Evolutionary conservation across 1,284 basidiomycete genomes (phyloP), one percentile per base, ranked within the genome.

Genomic region (Ustilago xerochloae): DNA sequence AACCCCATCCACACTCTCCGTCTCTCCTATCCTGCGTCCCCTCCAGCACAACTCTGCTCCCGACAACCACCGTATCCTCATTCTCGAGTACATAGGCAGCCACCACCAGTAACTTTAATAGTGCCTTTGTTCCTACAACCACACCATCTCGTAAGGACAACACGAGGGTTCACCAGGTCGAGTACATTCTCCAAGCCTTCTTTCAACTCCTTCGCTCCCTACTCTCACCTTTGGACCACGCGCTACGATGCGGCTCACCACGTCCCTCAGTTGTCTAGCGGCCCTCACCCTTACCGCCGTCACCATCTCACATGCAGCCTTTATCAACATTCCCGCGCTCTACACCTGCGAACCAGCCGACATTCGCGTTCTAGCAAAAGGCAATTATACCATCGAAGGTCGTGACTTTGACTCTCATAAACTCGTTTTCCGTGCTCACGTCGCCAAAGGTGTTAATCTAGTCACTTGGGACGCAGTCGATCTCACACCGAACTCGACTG

Each of bases 381-480:
- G 70, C 60, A 73, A 73, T 52, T 68, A 57, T 51, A 73, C 70
- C 16, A 56, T 73, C 46, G 64, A 68, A 36, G 70, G 50, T 1
- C 61, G 65, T 20, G 59, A 73, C 13, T 16, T 8, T 7, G 45
- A 28, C 6, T 32, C 70, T 4, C 47, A 50, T 54, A 68, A 64
- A 33, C 57, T 68, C 22, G 51, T 62, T 35, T 68, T 73, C 47
- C 70, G 54, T 6, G 39, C 45, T 1, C 60, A 33, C 33, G 41
- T 52, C 45, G 38, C 53, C 12, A 32, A 49, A 15, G 43, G 45
- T 16, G 43, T 60, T 33, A 24, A 30, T 3, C 16, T 20, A 18
- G 62, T 74, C 49, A 62, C 32, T 3, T 68, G 71, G 71, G 38
- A 58, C 26, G 18, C 58, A 0, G 71, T 74, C 35, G 59, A 68